Evolutionary conservation across 225 moss, liverwort and hornwort species (phyloP).

Genomic region (Physcomitrellopsis africana): DNA sequence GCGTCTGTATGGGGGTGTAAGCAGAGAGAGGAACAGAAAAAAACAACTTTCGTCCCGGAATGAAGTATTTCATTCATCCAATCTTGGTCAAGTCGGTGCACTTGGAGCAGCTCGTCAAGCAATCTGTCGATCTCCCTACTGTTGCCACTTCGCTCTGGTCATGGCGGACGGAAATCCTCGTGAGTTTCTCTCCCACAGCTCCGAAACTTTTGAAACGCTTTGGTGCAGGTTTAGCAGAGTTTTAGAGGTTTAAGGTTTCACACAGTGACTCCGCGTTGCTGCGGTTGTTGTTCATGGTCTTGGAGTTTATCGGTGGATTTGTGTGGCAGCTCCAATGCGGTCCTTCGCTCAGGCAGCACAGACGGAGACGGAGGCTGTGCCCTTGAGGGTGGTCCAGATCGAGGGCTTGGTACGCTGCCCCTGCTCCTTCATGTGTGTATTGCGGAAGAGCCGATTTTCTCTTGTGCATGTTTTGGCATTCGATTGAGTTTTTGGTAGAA

Average conservation of each 20-base stretch:
- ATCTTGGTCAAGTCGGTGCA: background rate
- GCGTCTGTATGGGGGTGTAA: too few relatives aligned
- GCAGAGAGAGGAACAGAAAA: too few relatives aligned
- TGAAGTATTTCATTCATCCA: too few relatives aligned
- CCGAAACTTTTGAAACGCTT: background rate
- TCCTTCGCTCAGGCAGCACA: conserved; percentile 90
- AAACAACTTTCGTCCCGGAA: too few relatives aligned
- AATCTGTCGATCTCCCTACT: background rate
- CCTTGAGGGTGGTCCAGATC: conserved; percentile 76
- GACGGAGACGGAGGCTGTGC: conserved; percentile 66
- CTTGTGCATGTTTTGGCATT: too few relatives aligned
- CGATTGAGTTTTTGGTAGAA: background rate
- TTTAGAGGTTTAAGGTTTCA: conserved; percentile 22
- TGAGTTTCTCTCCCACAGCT: background rate
- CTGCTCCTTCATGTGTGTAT: background rate
- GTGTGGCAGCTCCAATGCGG: conserved; percentile 53
- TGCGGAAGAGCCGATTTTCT: background rate
- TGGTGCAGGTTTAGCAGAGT: background rate
- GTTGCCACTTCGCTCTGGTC: background rate
- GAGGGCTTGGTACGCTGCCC: conserved; percentile 70
- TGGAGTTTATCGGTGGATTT: background rate
- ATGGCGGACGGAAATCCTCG: conserved; percentile 38
- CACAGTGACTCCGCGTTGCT: background rate
- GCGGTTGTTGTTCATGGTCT: background rate
- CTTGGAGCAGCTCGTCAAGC: conserved; percentile 5